Evolutionary conservation across 495 filamentous ascomycete species (phyloP).

Genomic region (Penicillium steckii): DNA sequence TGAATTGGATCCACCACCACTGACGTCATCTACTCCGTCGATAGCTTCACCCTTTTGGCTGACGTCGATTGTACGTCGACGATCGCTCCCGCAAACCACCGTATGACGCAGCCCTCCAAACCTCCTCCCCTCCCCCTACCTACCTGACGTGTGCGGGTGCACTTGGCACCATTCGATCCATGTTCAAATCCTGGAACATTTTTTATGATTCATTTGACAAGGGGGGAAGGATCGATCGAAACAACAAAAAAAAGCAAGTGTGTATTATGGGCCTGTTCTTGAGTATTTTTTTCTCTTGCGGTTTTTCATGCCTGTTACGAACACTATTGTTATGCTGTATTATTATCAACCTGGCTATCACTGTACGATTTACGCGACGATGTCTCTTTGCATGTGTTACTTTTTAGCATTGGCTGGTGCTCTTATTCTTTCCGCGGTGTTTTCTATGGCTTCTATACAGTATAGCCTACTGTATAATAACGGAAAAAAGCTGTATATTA

Average conservation of each 20-base stretch:
- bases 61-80: slow-evolving; percentile 23
- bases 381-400: slow-evolving; percentile 21
- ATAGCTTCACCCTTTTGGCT: slow-evolving; percentile 5
- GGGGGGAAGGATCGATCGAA: too few species aligned
- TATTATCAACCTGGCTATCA: slow-evolving; percentile 15
- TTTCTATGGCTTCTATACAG: slow-evolving; percentile 15
- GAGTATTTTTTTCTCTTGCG: slow-evolving; percentile 18
- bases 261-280: slow-evolving; percentile 16
- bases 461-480: not conserved
- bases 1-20: slow-evolving; percentile 12
- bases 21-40: slow-evolving; percentile 13
- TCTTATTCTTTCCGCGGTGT: slow-evolving; percentile 8
- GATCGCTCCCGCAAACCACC: slow-evolving; percentile 12
- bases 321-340: slow-evolving; percentile 10
- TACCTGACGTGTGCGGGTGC: slow-evolving; percentile 19
- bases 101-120: slow-evolving; percentile 16
- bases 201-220: slow-evolving; percentile 2
- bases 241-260: slow-evolving; percentile 12
- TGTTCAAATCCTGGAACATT: slow-evolving; percentile 12
- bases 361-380: slow-evolving; percentile 29
- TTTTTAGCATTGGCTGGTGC: slow-evolving; percentile 22
- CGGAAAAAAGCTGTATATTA: slow-evolving; percentile 6
- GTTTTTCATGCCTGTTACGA: slow-evolving; percentile 29
- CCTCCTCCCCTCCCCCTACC: slow-evolving; percentile 11
- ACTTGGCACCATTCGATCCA: slow-evolving; percentile 13